Base-by-base conservation (phyloP, 2,329 filamentous ascomycete genomes). In the Phaeosphaeria sp. region DNA sequence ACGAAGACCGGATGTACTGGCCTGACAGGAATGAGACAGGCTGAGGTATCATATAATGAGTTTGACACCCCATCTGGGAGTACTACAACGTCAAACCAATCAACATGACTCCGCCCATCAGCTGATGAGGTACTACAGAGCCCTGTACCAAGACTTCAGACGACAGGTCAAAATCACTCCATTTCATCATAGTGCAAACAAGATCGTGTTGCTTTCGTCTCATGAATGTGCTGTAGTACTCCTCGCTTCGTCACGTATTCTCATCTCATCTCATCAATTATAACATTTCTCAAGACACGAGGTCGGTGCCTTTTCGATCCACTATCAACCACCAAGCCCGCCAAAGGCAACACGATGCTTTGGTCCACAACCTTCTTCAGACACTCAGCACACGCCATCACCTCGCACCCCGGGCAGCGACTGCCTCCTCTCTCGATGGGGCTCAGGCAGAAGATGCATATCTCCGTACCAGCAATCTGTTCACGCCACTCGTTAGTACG, bases 361-460 rank as follows among this genome's bases (percentile, higher is more conserved):
- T 53, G 17, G 20, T 2, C 45, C 0, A 18, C 21, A 27, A 64
- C 51, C 46, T 47, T 27, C 1, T n/a, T 21, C 20, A 60, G 17
- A 21, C 63, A 66, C 2, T 44, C 24, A 33, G 30, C 24, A n/a
- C 63, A 66, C 2, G 63, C 61, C 51, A 65, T 15, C 7, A 59
- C 63, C 51, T 65, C 46, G 33, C 61, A 65, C 3, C 44, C 54
- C 43, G 59, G 57, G n/a, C 63, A 65, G 20, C 56, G 46, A 33
- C 40, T 53, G 15, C 52, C 42, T 18, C 36, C n/a, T 40, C 39
- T 40, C 13, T 40, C 24, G 6, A 43, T 45, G 2, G 17, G 22
- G 6, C 17, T 51, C 44, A 60, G 43, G n/a, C 58, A 65, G 21
- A 64, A 65, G 0, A 64, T 45, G n/a, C 58, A 65, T 15, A 53